phyloP scores from a whole-genome alignment of 2,329 filamentous ascomycete species.

The Dactylellina parvicollis region DNA sequence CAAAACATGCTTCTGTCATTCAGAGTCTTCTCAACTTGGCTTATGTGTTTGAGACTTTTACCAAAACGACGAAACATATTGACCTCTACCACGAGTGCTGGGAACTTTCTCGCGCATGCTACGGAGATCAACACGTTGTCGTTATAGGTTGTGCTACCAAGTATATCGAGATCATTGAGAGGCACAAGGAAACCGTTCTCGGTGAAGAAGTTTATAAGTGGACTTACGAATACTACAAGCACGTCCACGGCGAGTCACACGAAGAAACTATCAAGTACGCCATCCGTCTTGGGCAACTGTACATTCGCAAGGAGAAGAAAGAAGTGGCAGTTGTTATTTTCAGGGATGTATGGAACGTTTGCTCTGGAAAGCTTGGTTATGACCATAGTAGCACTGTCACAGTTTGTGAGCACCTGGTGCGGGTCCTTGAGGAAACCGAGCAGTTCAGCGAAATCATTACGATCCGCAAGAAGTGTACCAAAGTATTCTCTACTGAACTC shows the following conservation, averaged over 20 bases:
- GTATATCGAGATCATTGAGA: conserved; percentile 28
- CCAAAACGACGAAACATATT: conserved; percentile 13
- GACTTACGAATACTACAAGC: conserved; percentile 27
- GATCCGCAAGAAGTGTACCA: conserved; percentile 23
- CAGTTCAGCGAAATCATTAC: conserved; percentile 27
- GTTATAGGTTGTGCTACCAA: conserved; percentile 12
- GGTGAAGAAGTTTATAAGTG: conserved; percentile 37
- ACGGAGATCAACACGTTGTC: conserved; percentile 2
- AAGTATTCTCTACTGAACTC: conserved; percentile 17
- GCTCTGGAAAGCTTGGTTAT: conserved; percentile 7
- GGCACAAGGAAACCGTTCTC: background rate
- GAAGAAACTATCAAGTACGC: conserved; percentile 25
- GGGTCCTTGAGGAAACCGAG: conserved; percentile 30
- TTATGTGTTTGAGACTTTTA: conserved; percentile 23
- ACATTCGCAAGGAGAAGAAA: conserved; percentile 26
- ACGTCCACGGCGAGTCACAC: conserved; percentile 16
- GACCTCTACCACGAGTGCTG: conserved; percentile 32
- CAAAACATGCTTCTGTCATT: conserved; percentile 6
- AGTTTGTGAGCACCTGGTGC: conserved; percentile 25
- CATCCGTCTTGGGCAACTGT: conserved; percentile 12
- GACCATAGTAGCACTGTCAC: conserved; percentile 13
- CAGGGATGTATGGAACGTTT: conserved; percentile 14
- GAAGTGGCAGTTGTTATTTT: conserved; percentile 17
- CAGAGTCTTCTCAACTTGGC: conserved; percentile 24
- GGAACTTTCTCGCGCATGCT: conserved; percentile 18